Conservation (phyloP, 1,139 yeast species). For the Blastobotrys illinoisensis region DNA sequence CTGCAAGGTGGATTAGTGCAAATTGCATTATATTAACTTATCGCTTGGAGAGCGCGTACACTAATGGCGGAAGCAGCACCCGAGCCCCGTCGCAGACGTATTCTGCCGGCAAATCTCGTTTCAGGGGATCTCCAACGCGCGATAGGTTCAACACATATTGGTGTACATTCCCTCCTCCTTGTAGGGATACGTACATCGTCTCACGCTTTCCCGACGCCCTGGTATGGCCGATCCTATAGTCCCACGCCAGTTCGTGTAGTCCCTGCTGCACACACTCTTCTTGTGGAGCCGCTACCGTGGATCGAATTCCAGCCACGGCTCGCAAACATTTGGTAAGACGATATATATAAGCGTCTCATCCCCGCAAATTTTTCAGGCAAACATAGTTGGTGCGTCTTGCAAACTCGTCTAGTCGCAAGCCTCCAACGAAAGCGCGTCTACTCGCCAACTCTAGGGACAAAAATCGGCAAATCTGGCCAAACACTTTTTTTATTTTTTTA, state of each 20-base stretch:
- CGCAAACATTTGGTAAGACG: neutral
- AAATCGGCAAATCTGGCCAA: no score
- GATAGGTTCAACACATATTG: neutral
- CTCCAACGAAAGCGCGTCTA: no score
- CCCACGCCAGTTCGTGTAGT: neutral
- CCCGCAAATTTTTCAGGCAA: neutral
- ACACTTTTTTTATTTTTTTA: no score
- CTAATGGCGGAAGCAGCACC: neutral
- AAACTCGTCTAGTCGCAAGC: neutral
- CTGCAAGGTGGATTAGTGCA: neutral
- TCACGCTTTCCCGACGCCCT: neutral
- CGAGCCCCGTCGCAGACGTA: neutral
- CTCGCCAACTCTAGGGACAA: no score
- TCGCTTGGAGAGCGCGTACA: neutral
- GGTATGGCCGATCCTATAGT: neutral
- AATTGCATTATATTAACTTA: neutral
- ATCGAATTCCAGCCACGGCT: neutral
- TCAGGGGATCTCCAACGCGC: neutral
- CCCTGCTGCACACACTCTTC: neutral
- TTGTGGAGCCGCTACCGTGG: neutral
- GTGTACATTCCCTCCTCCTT: neutral
- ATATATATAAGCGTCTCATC: neutral
- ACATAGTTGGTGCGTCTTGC: neutral
- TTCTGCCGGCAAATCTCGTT: neutral
- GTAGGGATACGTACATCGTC: neutral